Base-by-base conservation (phyloP, 2,329 filamentous ascomycete genomes). In the Stagonosporopsis cucurbitacearum region DNA sequence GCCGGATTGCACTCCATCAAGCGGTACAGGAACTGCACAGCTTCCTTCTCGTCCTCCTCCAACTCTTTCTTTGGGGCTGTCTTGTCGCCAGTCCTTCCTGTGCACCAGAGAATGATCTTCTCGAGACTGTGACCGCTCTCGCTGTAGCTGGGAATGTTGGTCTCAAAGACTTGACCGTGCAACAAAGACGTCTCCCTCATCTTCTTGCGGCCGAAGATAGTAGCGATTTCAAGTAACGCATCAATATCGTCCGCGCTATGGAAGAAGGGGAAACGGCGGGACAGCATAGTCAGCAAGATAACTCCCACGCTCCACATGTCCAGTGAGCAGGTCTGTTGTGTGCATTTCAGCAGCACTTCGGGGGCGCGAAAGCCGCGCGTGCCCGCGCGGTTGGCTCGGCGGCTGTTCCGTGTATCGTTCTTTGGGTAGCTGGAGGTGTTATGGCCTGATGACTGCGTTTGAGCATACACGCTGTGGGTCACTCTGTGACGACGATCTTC, bases 191-290 rank as follows among this genome's bases (percentile, higher is more conserved):
- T 90, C 30, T 85, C 81, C 70, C 89, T 90, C 94, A 99, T 98
- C 55, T 88, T 87, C 71, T 85, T 88, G 37, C 84, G 83, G 45
- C 95, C 95, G 73, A 98, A 97, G 58, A 99, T 96, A 55, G 92
- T 96, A 32, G 93, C 91, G 64, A 99, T 96, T 76, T 99, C 95
- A 64, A 99, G 94, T 84, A 97, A 89, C 47, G 95, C 95, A 71
- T 99, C 95, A 43, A 99, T 90, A 68, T 99, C 95, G 74, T 99
- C 95, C n/a, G 92, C 89, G 41, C 91, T 96, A 78, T 99, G 97
- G 82, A 99, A 99, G 78, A 99, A 99, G 1, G 95, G 95, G 68
- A 99, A 99, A 4, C 95, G 88, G 53, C 90, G 89, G 36, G 91
- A 94, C 13, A 99, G 81, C 60, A 99, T 89, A 0, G 95, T 99